These are phyloP conservation scores for Trichosporon asahii DNA, from an alignment of 1,284 basidiomycete genomes.

Conservation along the genomic window DNA sequence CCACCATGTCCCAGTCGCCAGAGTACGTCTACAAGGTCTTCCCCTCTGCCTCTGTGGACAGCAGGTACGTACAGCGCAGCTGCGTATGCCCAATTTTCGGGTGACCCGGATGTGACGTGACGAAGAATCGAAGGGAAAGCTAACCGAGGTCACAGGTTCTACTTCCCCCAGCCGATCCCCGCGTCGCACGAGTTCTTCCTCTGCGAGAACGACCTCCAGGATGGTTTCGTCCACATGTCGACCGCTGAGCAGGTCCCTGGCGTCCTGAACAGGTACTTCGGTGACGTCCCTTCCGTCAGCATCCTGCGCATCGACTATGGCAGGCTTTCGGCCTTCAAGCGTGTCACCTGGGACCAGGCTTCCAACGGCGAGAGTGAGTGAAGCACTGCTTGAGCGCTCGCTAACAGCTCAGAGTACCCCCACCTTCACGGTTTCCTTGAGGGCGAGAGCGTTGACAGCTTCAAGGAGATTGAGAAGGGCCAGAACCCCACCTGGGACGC, in stretches of 20 bases:
- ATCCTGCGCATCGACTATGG: constrained; percentile 55
- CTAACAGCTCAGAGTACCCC: constrained; percentile 17
- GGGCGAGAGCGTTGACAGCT: constrained; percentile 54
- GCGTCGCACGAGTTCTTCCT: constrained; percentile 36
- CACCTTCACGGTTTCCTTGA: constrained; percentile 57
- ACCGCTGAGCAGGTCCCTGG: constrained; percentile 59
- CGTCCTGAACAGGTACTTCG: constrained; percentile 61
- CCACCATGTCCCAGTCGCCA: constrained; percentile 31
- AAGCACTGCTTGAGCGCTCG: not conserved
- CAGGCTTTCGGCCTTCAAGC: constrained; percentile 38
- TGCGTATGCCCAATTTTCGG: not conserved
- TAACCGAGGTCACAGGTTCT: constrained; percentile 9
- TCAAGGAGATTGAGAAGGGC: constrained; percentile 45
- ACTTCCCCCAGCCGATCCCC: constrained; percentile 37
- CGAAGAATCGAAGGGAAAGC: not conserved
- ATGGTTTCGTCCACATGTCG: constrained; percentile 64
- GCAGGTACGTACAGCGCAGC: constrained; percentile 30
- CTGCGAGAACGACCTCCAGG: constrained; percentile 39
- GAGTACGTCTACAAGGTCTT: constrained; percentile 50
- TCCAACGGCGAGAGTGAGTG: constrained; percentile 39
- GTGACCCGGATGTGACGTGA: not conserved
- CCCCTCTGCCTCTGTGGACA: constrained; percentile 44
- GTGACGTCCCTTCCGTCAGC: constrained; percentile 52
- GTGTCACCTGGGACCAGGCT: constrained; percentile 37
- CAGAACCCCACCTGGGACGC: constrained; percentile 48